Evolutionary conservation across 2,329 filamentous ascomycete species (phyloP), one percentile per base, ranked within the genome.

Genomic region (Penicillium sp.): DNA sequence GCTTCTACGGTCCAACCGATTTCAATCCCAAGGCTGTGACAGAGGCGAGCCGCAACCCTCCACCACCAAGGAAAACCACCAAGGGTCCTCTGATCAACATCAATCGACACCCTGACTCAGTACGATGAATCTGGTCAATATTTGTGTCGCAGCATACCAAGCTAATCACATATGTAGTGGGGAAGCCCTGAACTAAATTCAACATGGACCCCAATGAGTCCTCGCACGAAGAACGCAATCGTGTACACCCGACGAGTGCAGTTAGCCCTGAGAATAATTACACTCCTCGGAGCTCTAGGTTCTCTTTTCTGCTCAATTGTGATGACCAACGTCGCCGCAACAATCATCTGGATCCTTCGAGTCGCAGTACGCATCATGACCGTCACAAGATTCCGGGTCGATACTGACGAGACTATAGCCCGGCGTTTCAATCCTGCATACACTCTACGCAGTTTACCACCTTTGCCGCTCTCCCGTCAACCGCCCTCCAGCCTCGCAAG

Each of bases 1-100:
- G 75, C 41, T 77, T 77, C 58, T 78, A 78, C 54, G 69, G 66
- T 43, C 71, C 66, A 57, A 75, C 78, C 72, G 65, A 72, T n/a
- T 95, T 94, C 69, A 90, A 96, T 61, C 90, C 91, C 42, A 94
- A 90, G 68, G 86, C 87, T 50, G 79, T 90, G 42, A 90, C 89
- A 24, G 80, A 89, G 64, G 86, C 88, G 53, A 91, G 86, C 70
- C 87, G 81, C 75, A 74, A 82, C 62, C 79, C 81, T 9, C 80
- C 81, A 46, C 65, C 68, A 36, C 75, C 71, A 26, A 83, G 78
- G 61, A 76, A 80, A 37, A 85, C 86, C 75, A 79, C 77, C 39
- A 76, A 86, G 45, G 90, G 89, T 0, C 90, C 89, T 9, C 72
- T 94, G 54, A 72, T 96, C 53, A 80, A 85, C 50, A 86, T 95